Evolutionary conservation across 139 green algal species (phyloP), one percentile per base, ranked within the genome.

Genomic region (Chlorella sp.): DNA sequence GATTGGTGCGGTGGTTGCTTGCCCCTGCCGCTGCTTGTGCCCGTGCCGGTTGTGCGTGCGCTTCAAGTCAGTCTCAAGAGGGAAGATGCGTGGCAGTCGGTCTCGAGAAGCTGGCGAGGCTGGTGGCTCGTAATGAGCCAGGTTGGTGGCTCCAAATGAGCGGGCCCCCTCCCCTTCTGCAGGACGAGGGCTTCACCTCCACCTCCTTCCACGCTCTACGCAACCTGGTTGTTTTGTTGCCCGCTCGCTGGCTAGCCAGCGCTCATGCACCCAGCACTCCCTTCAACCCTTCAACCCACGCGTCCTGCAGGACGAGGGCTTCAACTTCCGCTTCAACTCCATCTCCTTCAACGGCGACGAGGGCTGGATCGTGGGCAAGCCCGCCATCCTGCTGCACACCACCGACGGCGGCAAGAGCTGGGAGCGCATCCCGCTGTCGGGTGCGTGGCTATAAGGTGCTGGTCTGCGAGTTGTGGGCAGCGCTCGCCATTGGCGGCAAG

Each of bases 361-460:
- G 90, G 97, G 97, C 74, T 99, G 96, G 96, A 99, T 99, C 79
- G 94, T 99, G 56, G 97, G 97, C 87, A 99, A 99, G 93, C 97
- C 97, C 36, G 95, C 97, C 62, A 99, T 99, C 87, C 88, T 99
- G 83, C 91, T 99, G 87, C 95, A 99, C 93, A 99, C 96, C 75
- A 94, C 79, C 9, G 94, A 99, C 82, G 95, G 92, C 36, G 97
- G 97, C 76, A 91, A 89, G 41, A 99, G 93, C 85, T 99, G 97
- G 97, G 95, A 98, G 88, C 94, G 97, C 69, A 92, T 99, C 20
- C 97, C 97, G 1, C 94, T 99, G 56, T 95, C 85, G 36, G 77
- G 77, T 83, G 77, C 26, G 73, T 8, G 2, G 22, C 26, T 22
- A 54, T 11, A 19, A 11, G 26, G 13, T 30, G 24, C 60, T 34